Base-by-base conservation (phyloP, 2,329 filamentous ascomycete genomes). In the Pleurostoma richardsiae region DNA sequence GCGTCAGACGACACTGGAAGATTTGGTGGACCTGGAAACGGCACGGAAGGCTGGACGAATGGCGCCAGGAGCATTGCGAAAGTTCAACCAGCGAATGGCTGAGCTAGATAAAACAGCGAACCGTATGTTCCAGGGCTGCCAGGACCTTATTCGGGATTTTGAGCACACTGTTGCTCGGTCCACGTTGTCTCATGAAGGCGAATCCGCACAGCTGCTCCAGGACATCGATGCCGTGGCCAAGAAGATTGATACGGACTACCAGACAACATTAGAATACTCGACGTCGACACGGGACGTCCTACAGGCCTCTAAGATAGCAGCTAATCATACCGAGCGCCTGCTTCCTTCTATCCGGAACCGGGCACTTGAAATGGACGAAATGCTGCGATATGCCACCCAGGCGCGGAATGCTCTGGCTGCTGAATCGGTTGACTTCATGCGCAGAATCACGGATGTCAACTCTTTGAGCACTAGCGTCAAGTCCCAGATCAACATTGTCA, bases 161-260 rank as follows among this genome's bases (percentile, higher is more conserved):
- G 79, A 85, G 40, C 78, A 77, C 45, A 72, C 77, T 10, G 71
- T 70, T 54, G 72, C 61, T 48, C 78, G 74, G 42, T 85, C 76
- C 27, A 67, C 77, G 5, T 61, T 82, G 41, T 70, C 74, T 19
- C 82, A 82, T 49, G 72, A 71, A 39, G 76, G 81, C 42, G 87
- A 91, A 53, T 77, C 86, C 4, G 66, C 72, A 27, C 82, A 86
- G 51, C 71, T 96, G 5, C 73, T 94, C 43, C 80, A 90, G 51
- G 94, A 97, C 62, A 90, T 97, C 40, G 85, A 92, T 60, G 86
- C 88, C 0, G 76, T 97, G 46, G 84, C 85, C 44, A 90, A 83
- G 57, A 96, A 96, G 67, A 87, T 99, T 43, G 83, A 85, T 42
- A 88, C 85, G 5, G 94, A 97, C 65, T 88, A 90, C 59, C 85